Evolutionary conservation across 768 basidiomycete genomes (phyloP), one percentile per base, ranked within the genome.

Genomic region (Phanerochaete carnosa): DNA sequence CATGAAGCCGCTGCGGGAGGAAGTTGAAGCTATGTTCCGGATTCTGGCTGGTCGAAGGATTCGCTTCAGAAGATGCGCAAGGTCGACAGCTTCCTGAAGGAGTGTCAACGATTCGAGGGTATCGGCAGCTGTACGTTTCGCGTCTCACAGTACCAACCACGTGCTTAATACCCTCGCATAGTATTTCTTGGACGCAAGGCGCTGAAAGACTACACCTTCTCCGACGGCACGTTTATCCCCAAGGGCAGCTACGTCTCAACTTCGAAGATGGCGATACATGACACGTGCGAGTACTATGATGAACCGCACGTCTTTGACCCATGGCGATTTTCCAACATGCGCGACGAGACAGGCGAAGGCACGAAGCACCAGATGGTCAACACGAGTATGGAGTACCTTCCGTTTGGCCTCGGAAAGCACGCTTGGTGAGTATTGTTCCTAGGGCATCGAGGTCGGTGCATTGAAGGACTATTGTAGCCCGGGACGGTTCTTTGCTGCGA

Each of bases 141-240:
- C 47, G 6, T 19, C 23, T 49, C 25, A 39, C 37, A 19, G 9
- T 11, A 9, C 39, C 11, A 4, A 43, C 11, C 39, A 49, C 26
- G 12, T 25, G 9, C 47, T 49, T 8, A 43, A 8, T n/a, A 8
- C 28, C 7, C 51, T 3, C 32, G n/a, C 51, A 7, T 47, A 74
- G 76, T 68, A 2, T 62, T 66, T 0, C 51, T 78, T 55, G 23
- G 23, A 1, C 70, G 77, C 25, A 65, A 68, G 37, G 74, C 73
- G 2, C 2, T 71, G 53, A 62, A 68, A 22, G 73, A 72, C 12
- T 71, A 74, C 65, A 77, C 73, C 0, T 76, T 83, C 58, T 78
- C 78, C 6, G 74, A 82, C 65, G 80, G 80, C 4, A 76, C 75
- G 1, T 62, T 66, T 45, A 64, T 83, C 12, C 80, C 80, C 3